Evolutionary conservation across 2,329 filamentous ascomycete genomes (phyloP), one percentile per base, ranked within the genome.

Genomic region (Ceratocystis lukuohia): DNA sequence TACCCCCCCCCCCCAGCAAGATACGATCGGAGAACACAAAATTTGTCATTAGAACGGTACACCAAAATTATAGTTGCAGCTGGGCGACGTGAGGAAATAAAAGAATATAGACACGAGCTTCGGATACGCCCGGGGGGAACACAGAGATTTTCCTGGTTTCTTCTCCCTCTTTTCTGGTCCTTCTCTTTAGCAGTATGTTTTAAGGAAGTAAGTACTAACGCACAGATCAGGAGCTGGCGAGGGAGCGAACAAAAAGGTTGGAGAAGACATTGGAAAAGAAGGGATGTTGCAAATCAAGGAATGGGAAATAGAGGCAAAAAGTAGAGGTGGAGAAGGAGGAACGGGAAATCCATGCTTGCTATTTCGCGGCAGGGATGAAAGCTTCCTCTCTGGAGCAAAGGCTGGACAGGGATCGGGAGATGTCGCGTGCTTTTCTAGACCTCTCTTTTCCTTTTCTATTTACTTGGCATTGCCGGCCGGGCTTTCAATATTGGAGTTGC

Each of bases 351-450:
- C 46, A 50, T 50, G 46, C 33, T 37, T 22, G 46, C 25, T 53
- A 53, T 25, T 53, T 8, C 25, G 20, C 12, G 20, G 20, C 20
- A 25, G 48, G 48, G 20, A 53, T 25, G 7, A 37, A 37, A 15
- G 20, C 48, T 53, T 22, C 25, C 48, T 53, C 33, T 37, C 33
- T 28, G n/a, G 46, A 10, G 46, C 5, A 22, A 22, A 57, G 10
- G 20, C 45, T 17, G 20, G 44, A 61, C 64, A 65, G 56, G 64
- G 64, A 65, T 65, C 53, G 53, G 53, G 44, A 65, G 50, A 65
- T 65, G 53, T 65, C 53, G 53, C 28, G 53, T 65, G 53, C 64
- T 61, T 44, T 46, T 30, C 25, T 65, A 46, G 15, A 17, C 15
- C 25, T 57, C 28, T 50, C 20, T 53, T 53, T 50, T 48, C 7